phyloP scores from a whole-genome alignment of 352 stramenopile genomes.

The Pythium phragmiticola region DNA sequence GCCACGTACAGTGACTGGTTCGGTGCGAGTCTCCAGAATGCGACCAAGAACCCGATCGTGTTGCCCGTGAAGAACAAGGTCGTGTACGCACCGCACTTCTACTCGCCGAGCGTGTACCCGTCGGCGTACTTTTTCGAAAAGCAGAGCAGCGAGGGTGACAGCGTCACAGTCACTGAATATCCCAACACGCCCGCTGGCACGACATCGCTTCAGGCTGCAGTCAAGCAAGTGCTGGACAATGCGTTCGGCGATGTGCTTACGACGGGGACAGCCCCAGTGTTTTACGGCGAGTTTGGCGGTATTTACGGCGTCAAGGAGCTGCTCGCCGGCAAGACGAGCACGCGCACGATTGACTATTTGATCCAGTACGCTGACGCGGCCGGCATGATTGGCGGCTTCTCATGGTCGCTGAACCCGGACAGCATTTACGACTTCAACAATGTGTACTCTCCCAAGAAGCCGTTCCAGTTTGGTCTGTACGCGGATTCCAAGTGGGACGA shows the following conservation, averaged over 20 bases:
- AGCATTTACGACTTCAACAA: conserved; percentile 77
- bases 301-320: conserved; percentile 67
- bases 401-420: conserved; percentile 80
- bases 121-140: conserved; percentile 73
- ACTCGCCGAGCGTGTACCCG: conserved; percentile 77
- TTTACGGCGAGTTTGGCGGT: conserved; percentile 82
- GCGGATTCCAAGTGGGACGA: conserved; percentile 56
- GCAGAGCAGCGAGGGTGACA: conserved; percentile 37
- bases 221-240: conserved; percentile 63
- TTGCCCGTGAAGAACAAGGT: conserved; percentile 65
- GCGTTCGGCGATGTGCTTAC: conserved; percentile 61
- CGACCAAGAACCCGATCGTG: conserved; percentile 61
- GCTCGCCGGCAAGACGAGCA: conserved; percentile 58
- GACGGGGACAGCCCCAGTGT: conserved; percentile 50
- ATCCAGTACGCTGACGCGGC: conserved; percentile 66
- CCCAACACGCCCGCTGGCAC: conserved; percentile 62
- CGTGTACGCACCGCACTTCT: conserved; percentile 82
- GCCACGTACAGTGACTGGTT: conserved; percentile 82
- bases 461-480: conserved; percentile 76
- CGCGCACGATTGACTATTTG: conserved; percentile 67
- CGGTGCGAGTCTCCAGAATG: conserved; percentile 79
- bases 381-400: conserved; percentile 76
- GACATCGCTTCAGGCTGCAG: conserved; percentile 43
- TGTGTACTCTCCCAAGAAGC: conserved; percentile 52
- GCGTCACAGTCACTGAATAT: conserved; percentile 57